These are phyloP conservation scores for Hypoxylon fragiforme DNA, from an alignment of 495 filamentous ascomycete species.

Conservation along the genomic window DNA sequence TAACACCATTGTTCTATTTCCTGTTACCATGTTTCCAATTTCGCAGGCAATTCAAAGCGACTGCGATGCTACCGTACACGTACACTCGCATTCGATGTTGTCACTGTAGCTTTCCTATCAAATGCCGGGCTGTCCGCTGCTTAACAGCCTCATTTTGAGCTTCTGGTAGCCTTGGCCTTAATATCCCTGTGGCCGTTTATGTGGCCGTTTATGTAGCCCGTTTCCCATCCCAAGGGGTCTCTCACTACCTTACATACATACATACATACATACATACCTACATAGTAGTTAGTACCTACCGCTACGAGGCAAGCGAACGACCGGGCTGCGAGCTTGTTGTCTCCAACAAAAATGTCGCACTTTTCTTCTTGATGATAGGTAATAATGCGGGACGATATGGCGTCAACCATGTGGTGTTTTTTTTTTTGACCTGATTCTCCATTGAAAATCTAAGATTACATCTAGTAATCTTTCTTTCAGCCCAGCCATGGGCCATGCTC, in stretches of 20 bases:
- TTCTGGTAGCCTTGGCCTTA: conserved; percentile 31
- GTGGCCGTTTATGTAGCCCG: too few relatives aligned
- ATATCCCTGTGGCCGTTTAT: conserved; percentile 21
- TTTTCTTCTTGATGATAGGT: not conserved
- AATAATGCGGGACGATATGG: conserved; percentile 10
- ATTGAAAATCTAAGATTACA: conserved; percentile 17
- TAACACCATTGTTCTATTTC: conserved; percentile 8
- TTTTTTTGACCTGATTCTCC: conserved; percentile 6
- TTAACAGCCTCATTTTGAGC: conserved; percentile 34
- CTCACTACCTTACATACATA: too few relatives aligned
- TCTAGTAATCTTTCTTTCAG: conserved; percentile 13
- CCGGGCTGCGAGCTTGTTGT: too few relatives aligned
- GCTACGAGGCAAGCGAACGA: conserved; percentile 20
- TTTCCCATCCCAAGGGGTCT: too few relatives aligned
- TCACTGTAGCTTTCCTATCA: conserved; percentile 21
- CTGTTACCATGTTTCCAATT: conserved; percentile 17
- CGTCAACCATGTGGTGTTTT: conserved; percentile 9
- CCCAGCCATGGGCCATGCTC: conserved; percentile 3
- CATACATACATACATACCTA: too few relatives aligned
- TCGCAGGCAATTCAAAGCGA: conserved; percentile 32
- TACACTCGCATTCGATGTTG: conserved; percentile 26
- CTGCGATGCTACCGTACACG: conserved; percentile 33
- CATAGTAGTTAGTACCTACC: too few relatives aligned
- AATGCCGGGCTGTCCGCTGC: conserved; percentile 23
- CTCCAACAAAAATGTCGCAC: conserved; percentile 15